phyloP scores from a whole-genome alignment of 1,139 yeast species.

The Debaryomyces singareniensis region DNA sequence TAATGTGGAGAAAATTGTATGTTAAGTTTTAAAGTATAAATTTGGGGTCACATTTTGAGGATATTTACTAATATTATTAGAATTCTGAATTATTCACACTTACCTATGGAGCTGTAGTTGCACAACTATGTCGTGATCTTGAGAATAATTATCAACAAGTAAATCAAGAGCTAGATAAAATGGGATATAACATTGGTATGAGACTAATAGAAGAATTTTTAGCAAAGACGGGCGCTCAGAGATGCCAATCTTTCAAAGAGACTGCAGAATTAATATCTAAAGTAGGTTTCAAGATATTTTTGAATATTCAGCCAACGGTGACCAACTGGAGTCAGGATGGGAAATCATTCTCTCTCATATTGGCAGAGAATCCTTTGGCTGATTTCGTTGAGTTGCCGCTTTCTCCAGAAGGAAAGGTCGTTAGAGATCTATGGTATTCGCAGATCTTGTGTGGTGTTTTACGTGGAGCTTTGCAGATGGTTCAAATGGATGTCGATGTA shows the following conservation, averaged over 20 bases:
- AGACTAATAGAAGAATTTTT: constrained; percentile 89
- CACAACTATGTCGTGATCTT: constrained; percentile 86
- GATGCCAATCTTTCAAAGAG: constrained; percentile 76
- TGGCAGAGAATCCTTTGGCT: constrained; percentile 84
- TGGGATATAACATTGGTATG: constrained; percentile 95
- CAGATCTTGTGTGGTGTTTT: constrained; percentile 86
- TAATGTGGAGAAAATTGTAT: constrained; percentile 75
- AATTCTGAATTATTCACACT: constrained; percentile 88
- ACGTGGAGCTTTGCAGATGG: constrained; percentile 92
- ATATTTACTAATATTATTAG: constrained; percentile 21
- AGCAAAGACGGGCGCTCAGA: constrained; percentile 75
- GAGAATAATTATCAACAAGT: constrained; percentile 71
- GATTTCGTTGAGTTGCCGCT: constrained; percentile 93
- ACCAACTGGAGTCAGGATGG: constrained; percentile 75
- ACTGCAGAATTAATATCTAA: constrained; percentile 84
- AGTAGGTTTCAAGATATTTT: constrained; percentile 84
- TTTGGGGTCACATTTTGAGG: not conserved
- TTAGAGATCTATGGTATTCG: constrained; percentile 82
- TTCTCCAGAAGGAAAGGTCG: constrained; percentile 52
- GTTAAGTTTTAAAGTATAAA: constrained; percentile 21
- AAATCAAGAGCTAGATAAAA: constrained; percentile 74
- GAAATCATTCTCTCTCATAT: constrained; percentile 64
- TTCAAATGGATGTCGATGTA: constrained; percentile 86
- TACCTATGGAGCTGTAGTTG: constrained; percentile 90
- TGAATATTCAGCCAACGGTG: constrained; percentile 73